These are phyloP conservation scores for Carallia brachiata DNA, from an alignment of 345 rosid species.

Conservation along the genomic window DNA sequence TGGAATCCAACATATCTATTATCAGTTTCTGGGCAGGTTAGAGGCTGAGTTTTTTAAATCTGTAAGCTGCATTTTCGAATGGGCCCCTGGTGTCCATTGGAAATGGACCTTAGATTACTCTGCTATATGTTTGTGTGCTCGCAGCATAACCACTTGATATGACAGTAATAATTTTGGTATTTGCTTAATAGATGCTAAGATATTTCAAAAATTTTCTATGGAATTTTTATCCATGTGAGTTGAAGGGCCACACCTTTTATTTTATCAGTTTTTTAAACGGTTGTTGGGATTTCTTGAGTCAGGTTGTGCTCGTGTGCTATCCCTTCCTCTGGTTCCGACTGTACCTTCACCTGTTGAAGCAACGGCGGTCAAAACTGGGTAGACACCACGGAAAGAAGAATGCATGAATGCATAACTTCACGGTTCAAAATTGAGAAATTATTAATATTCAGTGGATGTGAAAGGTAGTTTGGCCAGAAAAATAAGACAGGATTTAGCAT, in stretches of 20 bases:
- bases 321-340: conserved; percentile 79
- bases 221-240: too few species aligned
- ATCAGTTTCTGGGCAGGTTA: too few species aligned
- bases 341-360: conserved; percentile 71
- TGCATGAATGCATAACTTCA: conserved; percentile 20
- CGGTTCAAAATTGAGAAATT: not conserved
- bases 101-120: too few species aligned
- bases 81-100: too few species aligned
- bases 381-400: conserved; percentile 48
- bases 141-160: too few species aligned
- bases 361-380: conserved; percentile 58
- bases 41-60: too few species aligned
- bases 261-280: not conserved
- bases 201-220: too few species aligned
- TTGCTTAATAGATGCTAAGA: too few species aligned
- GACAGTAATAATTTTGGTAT: too few species aligned
- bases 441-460: not conserved
- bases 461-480: not conserved
- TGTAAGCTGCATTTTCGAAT: too few species aligned
- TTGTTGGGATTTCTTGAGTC: conserved; percentile 17
- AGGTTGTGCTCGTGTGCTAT: conserved; percentile 61
- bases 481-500: not conserved
- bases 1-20: too few species aligned
- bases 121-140: too few species aligned
- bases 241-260: not conserved